Base-by-base conservation (phyloP, 2,329 filamentous ascomycete species). In the Huntiella omanensis region DNA sequence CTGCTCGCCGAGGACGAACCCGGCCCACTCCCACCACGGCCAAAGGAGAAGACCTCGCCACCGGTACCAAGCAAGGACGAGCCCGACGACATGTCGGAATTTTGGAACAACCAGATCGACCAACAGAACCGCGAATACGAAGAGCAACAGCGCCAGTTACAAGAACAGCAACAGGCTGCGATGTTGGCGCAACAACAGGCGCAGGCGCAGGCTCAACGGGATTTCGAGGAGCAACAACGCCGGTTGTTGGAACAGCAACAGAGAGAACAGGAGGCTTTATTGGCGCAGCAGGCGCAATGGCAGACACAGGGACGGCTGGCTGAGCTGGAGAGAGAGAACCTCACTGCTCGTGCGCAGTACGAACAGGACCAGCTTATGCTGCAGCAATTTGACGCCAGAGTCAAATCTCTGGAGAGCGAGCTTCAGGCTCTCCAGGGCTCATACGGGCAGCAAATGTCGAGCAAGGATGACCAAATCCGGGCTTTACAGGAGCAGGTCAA, bases 321-420 rank as follows among this genome's bases (percentile, higher is more conserved):
- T 1, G 91, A 98, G 63, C 69, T 98, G 43, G 88, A 98, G 64
- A 83, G 81, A 49, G 88, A 96, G 63, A 96, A 98, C 54, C 67
- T 98, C 19, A 88, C 91, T 56, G 91, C 91, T 3, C 76, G 91
- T 37, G 84, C 87, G 6, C 91, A 96, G 62, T 96, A 95, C 58
- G 87, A 96, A 61, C 81, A 81, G n/a, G 87, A 98, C 59, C 91
- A 96, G 63, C 69, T 98, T 37, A 85, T 96, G 82, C 70, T 98
- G 38, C 84, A 95, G 62, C 88, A 96, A 59, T 98, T 95, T 58
- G 91, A 98, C 54, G 80, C 85, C 58, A 77, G 88, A 51, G 86
- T 98, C 58, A 96, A 95, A 66, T 81, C 84, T 15, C 66, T 98
- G 10, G 91, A 98, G 61, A 75, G 77, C 46, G 91, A 98, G 62